phyloP scores from a whole-genome alignment of 2,329 filamentous ascomycete genomes.

The Colletotrichum gloeosporioides region DNA sequence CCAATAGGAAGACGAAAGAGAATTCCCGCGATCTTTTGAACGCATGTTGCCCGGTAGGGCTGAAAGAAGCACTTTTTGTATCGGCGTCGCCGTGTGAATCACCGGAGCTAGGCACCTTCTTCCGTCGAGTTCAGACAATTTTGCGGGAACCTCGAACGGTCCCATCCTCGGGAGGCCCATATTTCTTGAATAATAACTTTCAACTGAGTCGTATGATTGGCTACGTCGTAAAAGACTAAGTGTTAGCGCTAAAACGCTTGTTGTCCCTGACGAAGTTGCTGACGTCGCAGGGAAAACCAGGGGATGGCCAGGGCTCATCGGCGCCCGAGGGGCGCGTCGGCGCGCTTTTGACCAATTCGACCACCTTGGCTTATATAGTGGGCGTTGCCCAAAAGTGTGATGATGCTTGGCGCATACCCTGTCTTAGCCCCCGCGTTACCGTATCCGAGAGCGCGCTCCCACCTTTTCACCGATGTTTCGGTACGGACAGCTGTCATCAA shows the following conservation, averaged over 20 bases:
- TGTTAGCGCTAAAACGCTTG: background rate
- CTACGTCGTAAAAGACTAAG: background rate
- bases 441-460: background rate
- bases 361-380: constrained; percentile 8
- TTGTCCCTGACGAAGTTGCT: background rate
- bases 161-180: background rate
- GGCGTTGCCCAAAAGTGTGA: background rate
- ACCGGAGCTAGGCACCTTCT: background rate
- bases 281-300: background rate
- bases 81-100: background rate
- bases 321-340: background rate
- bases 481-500: background rate
- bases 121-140: background rate
- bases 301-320: background rate
- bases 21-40: background rate
- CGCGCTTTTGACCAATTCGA: background rate
- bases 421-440: background rate
- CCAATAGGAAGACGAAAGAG: background rate
- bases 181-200: background rate
- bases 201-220: background rate
- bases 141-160: background rate
- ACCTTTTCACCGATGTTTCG: background rate
- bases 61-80: background rate
- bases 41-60: background rate
- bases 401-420: constrained; percentile 6